These are phyloP conservation scores for Paramecium primaurelia DNA, from an alignment of 73 alveolate species.

Conservation along the genomic window DNA sequence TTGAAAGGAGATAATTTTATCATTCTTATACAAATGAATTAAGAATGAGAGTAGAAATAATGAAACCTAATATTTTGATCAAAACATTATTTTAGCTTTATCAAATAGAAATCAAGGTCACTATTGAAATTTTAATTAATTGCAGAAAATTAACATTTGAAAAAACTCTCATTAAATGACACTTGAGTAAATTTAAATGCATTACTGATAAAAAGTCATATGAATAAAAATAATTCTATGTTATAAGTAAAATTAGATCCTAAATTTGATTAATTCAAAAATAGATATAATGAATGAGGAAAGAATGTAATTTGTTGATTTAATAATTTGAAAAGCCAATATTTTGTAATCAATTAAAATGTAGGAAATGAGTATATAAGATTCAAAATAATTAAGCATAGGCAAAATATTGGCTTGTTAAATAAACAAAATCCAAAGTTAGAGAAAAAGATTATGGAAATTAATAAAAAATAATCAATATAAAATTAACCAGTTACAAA, in stretches of 20 bases:
- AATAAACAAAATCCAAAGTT: background rate
- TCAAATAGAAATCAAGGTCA: too few relatives aligned
- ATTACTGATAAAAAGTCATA: background rate
- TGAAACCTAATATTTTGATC: too few relatives aligned
- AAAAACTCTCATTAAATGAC: too few relatives aligned
- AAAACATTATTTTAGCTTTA: too few relatives aligned
- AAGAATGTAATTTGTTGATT: background rate
- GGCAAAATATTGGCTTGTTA: background rate
- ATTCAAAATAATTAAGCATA: conserved; percentile 34
- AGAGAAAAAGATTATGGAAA: background rate
- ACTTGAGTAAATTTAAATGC: too few relatives aligned
- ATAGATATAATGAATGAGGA: background rate
- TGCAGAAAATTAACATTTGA: too few relatives aligned
- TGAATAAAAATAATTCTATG: background rate
- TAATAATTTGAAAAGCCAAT: conserved; percentile 49
- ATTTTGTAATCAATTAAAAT: conserved; percentile 12
- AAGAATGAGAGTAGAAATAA: too few relatives aligned
- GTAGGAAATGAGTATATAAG: conserved; percentile 42
- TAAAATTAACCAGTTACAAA: background rate
- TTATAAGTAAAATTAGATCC: background rate
- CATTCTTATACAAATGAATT: too few relatives aligned
- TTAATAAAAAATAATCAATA: background rate
- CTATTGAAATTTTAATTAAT: too few relatives aligned
- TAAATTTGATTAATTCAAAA: background rate
- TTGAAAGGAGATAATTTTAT: too few relatives aligned